Conservation (phyloP, 1,284 basidiomycete genomes). For the Cryptococcus amylolentus region DNA sequence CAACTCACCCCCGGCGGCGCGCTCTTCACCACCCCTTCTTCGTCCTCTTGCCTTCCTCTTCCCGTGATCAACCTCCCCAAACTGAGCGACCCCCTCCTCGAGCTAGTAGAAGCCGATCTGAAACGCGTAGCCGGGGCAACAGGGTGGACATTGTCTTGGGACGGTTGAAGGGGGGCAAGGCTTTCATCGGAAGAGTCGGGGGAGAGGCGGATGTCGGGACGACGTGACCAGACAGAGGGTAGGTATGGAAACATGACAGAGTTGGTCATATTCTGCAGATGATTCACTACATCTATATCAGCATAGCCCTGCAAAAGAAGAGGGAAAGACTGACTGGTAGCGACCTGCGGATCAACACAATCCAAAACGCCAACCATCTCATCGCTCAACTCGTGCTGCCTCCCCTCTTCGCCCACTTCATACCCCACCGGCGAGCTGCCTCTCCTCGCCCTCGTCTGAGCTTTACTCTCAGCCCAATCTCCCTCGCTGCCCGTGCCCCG, state of each 20-base stretch:
- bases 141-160: background rate
- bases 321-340: slow-evolving; percentile 30
- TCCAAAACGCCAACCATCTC: slow-evolving; percentile 44
- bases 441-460: background rate
- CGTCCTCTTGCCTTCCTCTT: background rate
- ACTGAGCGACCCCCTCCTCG: background rate
- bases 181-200: slow-evolving; percentile 20
- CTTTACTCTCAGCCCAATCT: background rate
- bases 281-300: slow-evolving; percentile 31
- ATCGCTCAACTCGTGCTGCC: slow-evolving; percentile 29
- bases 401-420: slow-evolving; percentile 9
- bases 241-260: slow-evolving; percentile 46
- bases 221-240: slow-evolving; percentile 38
- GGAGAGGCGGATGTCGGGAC: slow-evolving; percentile 37
- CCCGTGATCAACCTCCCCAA: background rate
- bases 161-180: slow-evolving; percentile 4
- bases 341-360: slow-evolving; percentile 39
- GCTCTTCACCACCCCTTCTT: background rate
- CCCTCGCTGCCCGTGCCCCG: background rate
- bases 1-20: background rate
- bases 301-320: background rate
- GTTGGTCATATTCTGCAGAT: slow-evolving; percentile 48
- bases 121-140: background rate
- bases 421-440: slow-evolving; percentile 11
- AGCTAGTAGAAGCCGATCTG: slow-evolving; percentile 11